phyloP scores from a whole-genome alignment of 805 yeast species.

The Cyberlindnera subsufficiens region DNA sequence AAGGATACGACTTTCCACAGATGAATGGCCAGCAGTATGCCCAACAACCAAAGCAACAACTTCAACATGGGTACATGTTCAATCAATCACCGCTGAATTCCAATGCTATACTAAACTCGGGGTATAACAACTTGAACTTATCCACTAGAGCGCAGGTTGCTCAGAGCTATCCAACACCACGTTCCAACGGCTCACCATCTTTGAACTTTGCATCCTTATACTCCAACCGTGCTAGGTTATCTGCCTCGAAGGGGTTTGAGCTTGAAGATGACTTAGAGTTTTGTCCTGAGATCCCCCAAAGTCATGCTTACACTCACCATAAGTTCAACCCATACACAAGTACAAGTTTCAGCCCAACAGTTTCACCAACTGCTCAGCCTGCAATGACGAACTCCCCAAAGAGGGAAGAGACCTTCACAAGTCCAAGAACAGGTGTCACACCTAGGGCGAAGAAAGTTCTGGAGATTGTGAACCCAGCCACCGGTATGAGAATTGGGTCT shows the following conservation, averaged over 20 bases:
- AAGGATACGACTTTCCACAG: conserved; percentile 10
- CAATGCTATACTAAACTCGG: conserved; percentile 9
- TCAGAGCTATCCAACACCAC: conserved; percentile 17
- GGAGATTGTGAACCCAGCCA: conserved; percentile 58
- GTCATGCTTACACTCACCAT: conserved; percentile 26
- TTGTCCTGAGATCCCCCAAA: conserved; percentile 39
- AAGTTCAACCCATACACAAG: conserved; percentile 69
- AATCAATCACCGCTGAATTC: conserved; percentile 12
- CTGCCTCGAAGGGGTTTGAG: conserved; percentile 55
- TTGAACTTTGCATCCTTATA: conserved; percentile 30
- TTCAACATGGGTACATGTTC: conserved; percentile 10
- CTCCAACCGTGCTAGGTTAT: conserved; percentile 47
- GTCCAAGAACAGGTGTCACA: conserved; percentile 42
- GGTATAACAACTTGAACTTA: conserved; percentile 18
- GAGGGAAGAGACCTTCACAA: neutral
- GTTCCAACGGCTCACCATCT: conserved; percentile 16
- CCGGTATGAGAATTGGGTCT: conserved; percentile 50
- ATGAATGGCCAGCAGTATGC: conserved; percentile 1
- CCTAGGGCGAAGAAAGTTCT: conserved; percentile 55
- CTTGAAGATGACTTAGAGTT: conserved; percentile 59
- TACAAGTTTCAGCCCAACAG: conserved; percentile 50
- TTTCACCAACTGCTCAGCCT: conserved; percentile 29
- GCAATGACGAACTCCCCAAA: conserved; percentile 19
- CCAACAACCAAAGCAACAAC: conserved; percentile 9
- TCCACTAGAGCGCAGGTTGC: conserved; percentile 11